These are phyloP conservation scores for Cordyceps javanica DNA, from an alignment of 2,329 filamentous ascomycete genomes.

Conservation along the genomic window DNA sequence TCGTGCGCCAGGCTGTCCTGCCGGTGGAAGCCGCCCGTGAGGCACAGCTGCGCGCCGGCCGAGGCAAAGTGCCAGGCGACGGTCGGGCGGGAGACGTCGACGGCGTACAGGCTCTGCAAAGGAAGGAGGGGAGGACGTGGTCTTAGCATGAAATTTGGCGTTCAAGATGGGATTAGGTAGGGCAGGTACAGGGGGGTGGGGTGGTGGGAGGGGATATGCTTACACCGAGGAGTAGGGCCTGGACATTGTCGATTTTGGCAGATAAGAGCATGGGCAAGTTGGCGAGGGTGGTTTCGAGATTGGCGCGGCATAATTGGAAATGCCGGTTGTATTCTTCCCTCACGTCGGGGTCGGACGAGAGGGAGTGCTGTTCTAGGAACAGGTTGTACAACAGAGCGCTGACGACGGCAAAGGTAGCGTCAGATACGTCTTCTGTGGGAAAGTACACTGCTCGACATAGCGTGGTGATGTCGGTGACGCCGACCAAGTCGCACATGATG, in stretches of 20 bases:
- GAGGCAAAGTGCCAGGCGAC: slow-evolving; percentile 59
- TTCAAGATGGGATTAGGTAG: no score
- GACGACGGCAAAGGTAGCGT: slow-evolving; percentile 45
- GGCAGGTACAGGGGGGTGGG: neutral
- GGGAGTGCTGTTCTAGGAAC: slow-evolving; percentile 39
- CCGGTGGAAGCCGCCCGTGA: slow-evolving; percentile 57
- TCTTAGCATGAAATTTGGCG: no score
- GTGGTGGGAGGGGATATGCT: slow-evolving; percentile 17
- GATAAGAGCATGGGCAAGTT: slow-evolving; percentile 52
- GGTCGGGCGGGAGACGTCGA: slow-evolving; percentile 56
- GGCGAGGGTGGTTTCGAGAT: slow-evolving; percentile 43
- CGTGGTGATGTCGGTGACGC: slow-evolving; percentile 43
- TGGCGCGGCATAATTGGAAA: slow-evolving; percentile 37
- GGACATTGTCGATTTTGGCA: slow-evolving; percentile 46
- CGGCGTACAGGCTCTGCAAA: slow-evolving; percentile 50
- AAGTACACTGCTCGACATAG: slow-evolving; percentile 47
- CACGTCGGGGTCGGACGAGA: slow-evolving; percentile 26
- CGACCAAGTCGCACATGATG: slow-evolving; percentile 43
- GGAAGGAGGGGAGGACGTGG: no score
- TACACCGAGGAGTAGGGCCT: slow-evolving; percentile 54
- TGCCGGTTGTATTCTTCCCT: slow-evolving; percentile 33
- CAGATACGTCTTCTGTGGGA: slow-evolving; percentile 42
- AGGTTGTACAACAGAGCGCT: slow-evolving; percentile 45
- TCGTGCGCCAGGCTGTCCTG: slow-evolving; percentile 28
- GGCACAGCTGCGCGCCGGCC: slow-evolving; percentile 53